Percentiles rank a stretch among this genome's conserved stretches.
Evolutionary conservation across 345 rosid species (phyloP).

Genomic region (Salix viminalis): DNA sequence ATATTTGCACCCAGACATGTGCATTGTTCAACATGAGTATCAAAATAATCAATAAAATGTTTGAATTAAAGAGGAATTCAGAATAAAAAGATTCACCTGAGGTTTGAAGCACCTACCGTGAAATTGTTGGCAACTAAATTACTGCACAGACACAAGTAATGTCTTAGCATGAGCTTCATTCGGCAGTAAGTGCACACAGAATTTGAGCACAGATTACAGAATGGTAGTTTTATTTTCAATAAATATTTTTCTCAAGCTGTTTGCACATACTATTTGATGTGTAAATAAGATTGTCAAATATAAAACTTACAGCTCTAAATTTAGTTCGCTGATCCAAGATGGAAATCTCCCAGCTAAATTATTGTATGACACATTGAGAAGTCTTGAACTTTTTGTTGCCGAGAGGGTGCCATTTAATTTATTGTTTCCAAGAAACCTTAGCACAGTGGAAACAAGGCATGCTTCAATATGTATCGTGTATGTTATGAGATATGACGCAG

Average conservation of each 20-base stretch:
- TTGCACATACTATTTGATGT: too few species aligned
- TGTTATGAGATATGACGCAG: background rate
- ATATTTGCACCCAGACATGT: too few species aligned
- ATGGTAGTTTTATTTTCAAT: background rate
- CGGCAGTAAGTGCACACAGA: background rate
- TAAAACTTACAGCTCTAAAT: conserved; percentile 47
- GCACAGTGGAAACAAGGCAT: conserved; percentile 16
- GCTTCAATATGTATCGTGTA: background rate
- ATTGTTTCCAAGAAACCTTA: conserved; percentile 67
- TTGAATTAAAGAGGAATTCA: background rate
- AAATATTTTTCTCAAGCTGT: background rate
- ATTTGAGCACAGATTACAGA: background rate
- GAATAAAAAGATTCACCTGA: conserved; percentile 35
- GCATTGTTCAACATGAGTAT: too few species aligned
- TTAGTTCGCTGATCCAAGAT: conserved; percentile 47
- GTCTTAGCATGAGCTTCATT: conserved; percentile 8
- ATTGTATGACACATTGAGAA: conserved; percentile 60
- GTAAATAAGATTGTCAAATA: too few species aligned
- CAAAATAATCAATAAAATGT: background rate
- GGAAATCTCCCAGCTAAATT: conserved; percentile 60
- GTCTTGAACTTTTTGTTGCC: conserved; percentile 35
- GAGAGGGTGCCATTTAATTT: conserved; percentile 54
- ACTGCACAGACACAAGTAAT: conserved; percentile 41
- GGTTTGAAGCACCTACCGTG: conserved; percentile 34
- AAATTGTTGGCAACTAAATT: conserved; percentile 73